Evolutionary conservation across 306 rosid species (phyloP).

Genomic region (Urtica urens): DNA sequence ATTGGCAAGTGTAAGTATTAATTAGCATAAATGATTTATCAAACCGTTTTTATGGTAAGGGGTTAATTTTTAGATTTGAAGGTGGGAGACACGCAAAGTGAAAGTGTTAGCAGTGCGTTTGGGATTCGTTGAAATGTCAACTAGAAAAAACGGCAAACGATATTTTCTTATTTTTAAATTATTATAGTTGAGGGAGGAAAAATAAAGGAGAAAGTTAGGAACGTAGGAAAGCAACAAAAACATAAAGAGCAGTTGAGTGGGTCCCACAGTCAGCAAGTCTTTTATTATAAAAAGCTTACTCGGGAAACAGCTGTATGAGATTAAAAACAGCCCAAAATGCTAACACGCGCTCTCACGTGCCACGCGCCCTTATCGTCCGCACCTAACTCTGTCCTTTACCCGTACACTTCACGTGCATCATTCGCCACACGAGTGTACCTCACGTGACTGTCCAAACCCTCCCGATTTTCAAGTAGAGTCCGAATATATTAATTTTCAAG

Average conservation of each 20-base stretch:
- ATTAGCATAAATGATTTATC: too few species aligned
- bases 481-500: too few species aligned
- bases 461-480: too few species aligned
- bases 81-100: neutral
- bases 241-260: neutral
- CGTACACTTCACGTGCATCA: constrained; percentile 29
- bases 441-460: constrained; percentile 17
- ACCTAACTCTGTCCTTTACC: constrained; percentile 20
- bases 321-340: neutral
- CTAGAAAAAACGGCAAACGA: constrained; percentile 14
- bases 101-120: neutral
- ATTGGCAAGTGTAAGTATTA: too few species aligned
- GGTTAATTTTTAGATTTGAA: neutral
- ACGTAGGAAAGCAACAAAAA: constrained; percentile 4
- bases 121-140: neutral
- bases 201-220: neutral
- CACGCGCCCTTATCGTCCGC: constrained; percentile 8
- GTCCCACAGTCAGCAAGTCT: neutral
- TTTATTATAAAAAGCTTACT: constrained; percentile 12
- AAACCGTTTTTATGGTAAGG: too few species aligned
- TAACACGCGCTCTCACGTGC: constrained; percentile 22
- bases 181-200: neutral
- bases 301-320: constrained; percentile 31
- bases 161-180: too few species aligned
- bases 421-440: constrained; percentile 16